phyloP scores from a whole-genome alignment of 176 grass and related monocot species.

The Ananas comosus region DNA sequence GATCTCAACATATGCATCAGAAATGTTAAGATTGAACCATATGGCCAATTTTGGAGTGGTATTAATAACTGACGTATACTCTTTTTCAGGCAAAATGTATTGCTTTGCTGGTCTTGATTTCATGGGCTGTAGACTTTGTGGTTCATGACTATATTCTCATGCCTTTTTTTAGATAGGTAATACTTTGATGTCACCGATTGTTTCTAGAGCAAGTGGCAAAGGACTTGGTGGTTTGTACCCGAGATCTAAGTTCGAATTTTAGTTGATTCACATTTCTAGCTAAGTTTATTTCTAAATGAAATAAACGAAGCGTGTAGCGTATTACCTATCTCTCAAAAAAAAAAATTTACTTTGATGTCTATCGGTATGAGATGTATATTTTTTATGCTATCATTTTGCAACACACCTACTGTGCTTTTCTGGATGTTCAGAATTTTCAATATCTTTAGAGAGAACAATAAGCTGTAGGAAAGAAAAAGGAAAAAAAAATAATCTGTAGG shows the following conservation, averaged over 20 bases:
- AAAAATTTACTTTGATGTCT: slow-evolving; percentile 5
- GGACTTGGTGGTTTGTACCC: too few species aligned
- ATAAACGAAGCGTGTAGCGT: too few species aligned
- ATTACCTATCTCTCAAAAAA: too few species aligned
- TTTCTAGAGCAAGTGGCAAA: too few species aligned
- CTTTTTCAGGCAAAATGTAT: slow-evolving; percentile 75
- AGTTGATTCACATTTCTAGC: too few species aligned
- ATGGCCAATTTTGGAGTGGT: neutral
- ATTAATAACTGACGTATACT: neutral
- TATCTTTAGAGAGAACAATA: neutral
- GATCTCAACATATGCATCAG: neutral
- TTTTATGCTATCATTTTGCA: slow-evolving; percentile 1
- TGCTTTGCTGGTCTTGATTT: slow-evolving; percentile 59
- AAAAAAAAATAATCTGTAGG: neutral
- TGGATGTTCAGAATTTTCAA: neutral
- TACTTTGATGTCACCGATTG: slow-evolving; percentile 4
- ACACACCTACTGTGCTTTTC: neutral
- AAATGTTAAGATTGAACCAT: neutral
- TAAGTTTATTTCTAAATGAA: too few species aligned
- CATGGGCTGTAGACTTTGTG: slow-evolving; percentile 59
- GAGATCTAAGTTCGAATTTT: too few species aligned
- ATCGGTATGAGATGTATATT: neutral
- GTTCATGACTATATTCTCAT: slow-evolving; percentile 95
- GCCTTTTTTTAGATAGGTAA: slow-evolving; percentile 93
- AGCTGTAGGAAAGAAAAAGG: neutral